Evolutionary conservation across 768 basidiomycete species (phyloP).

Genomic region (Phanerodontia chrysosporium): DNA sequence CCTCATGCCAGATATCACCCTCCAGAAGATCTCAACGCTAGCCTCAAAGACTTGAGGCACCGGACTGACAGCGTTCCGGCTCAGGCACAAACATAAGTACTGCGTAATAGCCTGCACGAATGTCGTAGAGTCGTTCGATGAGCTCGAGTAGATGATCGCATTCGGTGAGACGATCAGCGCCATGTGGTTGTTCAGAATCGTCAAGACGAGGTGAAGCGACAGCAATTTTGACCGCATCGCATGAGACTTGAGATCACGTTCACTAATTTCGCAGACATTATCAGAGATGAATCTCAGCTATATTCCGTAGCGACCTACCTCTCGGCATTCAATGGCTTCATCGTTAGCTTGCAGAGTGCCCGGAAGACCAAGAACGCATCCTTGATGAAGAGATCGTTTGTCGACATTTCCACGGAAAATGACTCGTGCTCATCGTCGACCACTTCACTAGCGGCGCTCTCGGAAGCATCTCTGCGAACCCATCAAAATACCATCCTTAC

Average conservation of each 20-base stretch:
- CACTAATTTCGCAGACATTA: constrained; percentile 43
- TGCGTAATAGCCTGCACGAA: constrained; percentile 95
- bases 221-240: constrained; percentile 96
- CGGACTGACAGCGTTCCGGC: constrained; percentile 91
- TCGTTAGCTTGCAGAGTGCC: constrained; percentile 94
- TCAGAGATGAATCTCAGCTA: not conserved
- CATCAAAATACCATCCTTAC: not conserved
- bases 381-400: constrained; percentile 91
- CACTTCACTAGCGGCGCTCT: constrained; percentile 16
- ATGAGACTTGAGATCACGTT: constrained; percentile 93
- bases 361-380: constrained; percentile 98
- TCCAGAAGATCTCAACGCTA: constrained; percentile 98
- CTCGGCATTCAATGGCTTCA: constrained; percentile 93
- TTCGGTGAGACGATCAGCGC: constrained; percentile 81
- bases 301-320: constrained; percentile 48
- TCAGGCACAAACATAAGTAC: constrained; percentile 89
- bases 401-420: constrained; percentile 48
- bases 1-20: constrained; percentile 88
- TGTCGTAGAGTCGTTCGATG: constrained; percentile 79
- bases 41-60: constrained; percentile 97
- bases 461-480: constrained; percentile 8
- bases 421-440: constrained; percentile 12
- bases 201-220: constrained; percentile 90
- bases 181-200: constrained; percentile 90
- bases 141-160: constrained; percentile 89